Evolutionary conservation across 2,329 filamentous ascomycete genomes (phyloP).

Genomic region (Colletotrichum truncatum): DNA sequence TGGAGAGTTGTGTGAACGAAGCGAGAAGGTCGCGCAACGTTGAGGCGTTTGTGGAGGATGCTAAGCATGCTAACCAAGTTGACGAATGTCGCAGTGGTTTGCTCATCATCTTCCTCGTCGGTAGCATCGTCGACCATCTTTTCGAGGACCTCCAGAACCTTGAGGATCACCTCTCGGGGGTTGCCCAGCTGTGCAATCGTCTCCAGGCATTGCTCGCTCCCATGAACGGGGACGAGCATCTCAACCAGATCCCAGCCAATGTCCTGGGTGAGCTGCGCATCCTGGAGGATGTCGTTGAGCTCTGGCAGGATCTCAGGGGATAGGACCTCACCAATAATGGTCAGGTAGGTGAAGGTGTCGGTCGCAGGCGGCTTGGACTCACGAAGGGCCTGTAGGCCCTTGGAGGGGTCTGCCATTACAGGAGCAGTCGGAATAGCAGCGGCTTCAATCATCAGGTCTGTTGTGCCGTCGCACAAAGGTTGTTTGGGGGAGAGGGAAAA

Average conservation of each 20-base stretch:
- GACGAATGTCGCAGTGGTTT: constrained; percentile 65
- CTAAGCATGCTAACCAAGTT: constrained; percentile 76
- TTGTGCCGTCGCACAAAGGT: not conserved
- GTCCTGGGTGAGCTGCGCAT: constrained; percentile 74
- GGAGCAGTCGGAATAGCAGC: constrained; percentile 5
- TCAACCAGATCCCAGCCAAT: constrained; percentile 89
- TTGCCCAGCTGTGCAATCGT: constrained; percentile 82
- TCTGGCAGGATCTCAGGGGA: constrained; percentile 72
- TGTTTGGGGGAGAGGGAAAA: not conserved
- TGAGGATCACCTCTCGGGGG: constrained; percentile 82
- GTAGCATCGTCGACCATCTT: constrained; percentile 55
- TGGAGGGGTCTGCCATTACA: constrained; percentile 41
- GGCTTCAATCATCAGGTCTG: constrained; percentile 29
- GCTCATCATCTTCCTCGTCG: constrained; percentile 46
- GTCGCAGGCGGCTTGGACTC: constrained; percentile 61
- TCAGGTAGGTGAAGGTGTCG: constrained; percentile 81
- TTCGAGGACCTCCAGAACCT: constrained; percentile 78
- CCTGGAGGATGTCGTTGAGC: constrained; percentile 74
- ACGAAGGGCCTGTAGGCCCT: constrained; percentile 54
- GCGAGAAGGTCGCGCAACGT: constrained; percentile 80
- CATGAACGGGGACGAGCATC: constrained; percentile 74
- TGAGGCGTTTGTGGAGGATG: constrained; percentile 77
- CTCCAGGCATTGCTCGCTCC: constrained; percentile 75
- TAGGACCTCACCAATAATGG: constrained; percentile 79
- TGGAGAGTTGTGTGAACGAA: constrained; percentile 82